Evolutionary conservation across 345 rosid species (phyloP).

Genomic region (Brassica juncea): DNA sequence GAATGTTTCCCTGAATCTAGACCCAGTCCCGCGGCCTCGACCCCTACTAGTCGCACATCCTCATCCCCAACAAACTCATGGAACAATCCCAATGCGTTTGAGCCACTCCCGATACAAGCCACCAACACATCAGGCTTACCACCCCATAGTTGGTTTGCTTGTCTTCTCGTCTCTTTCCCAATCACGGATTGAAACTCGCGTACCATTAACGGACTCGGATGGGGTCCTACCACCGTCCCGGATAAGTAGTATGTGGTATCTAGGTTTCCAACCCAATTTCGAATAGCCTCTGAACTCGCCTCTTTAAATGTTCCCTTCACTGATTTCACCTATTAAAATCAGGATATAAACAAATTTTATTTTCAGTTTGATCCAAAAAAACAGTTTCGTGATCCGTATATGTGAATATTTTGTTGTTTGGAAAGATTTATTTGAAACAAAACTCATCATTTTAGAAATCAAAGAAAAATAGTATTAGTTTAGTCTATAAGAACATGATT

Average conservation of each 20-base stretch:
- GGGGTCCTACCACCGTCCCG: conserved; percentile 82
- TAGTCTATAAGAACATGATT: too few species aligned
- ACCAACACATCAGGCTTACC: conserved; percentile 79
- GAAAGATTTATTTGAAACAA: background rate
- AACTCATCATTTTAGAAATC: background rate
- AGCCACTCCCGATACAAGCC: conserved; percentile 86
- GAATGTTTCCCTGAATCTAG: conserved; percentile 72
- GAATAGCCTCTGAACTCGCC: conserved; percentile 72
- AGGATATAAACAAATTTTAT: background rate
- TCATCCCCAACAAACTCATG: conserved; percentile 65
- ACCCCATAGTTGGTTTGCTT: conserved; percentile 81
- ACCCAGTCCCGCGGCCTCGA: conserved; percentile 85
- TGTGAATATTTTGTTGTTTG: background rate
- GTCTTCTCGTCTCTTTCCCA: conserved; percentile 80
- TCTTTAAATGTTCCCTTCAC: conserved; percentile 69
- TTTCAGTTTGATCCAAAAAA: background rate
- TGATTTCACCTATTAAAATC: conserved; percentile 49
- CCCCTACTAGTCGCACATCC: conserved; percentile 72
- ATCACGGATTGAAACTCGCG: conserved; percentile 82
- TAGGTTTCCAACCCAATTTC: conserved; percentile 60
- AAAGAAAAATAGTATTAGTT: background rate
- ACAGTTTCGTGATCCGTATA: background rate
- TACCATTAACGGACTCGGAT: conserved; percentile 80
- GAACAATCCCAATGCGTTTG: conserved; percentile 82
- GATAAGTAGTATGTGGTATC: conserved; percentile 51